Base-by-base conservation (phyloP, 495 filamentous ascomycete genomes). In the Penicillium nucicola region DNA sequence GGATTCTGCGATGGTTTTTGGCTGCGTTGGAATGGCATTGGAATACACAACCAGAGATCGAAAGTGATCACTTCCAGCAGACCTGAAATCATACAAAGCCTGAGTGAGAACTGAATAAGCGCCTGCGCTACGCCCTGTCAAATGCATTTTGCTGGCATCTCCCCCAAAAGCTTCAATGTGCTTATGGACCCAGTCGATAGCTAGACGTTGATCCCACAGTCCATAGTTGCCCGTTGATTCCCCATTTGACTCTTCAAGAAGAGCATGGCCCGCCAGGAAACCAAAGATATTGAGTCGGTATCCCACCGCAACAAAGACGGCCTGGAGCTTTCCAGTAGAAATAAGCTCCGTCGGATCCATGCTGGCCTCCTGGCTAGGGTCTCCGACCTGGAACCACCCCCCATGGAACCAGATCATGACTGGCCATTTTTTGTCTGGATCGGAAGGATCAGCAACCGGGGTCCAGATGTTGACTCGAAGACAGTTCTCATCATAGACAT, bases 221-320 rank as follows among this genome's bases (percentile, higher is more conserved):
- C 84, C 84, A 22, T 83, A 59, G 56, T 87, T 87, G 31, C 82
- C 62, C 14, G 77, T 36, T 10, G 76, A 79, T 25, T 77, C 71
- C 37, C 72, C 70, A 2, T 67, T 71, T 4, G 69, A 71, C 36
- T 77, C 35, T 53, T 68, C 58, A 9, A 52, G 44, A 9, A 65
- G 48, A 3, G 75, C 45, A 9, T 64, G 63, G 3, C 76, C 76
- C 11, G 81, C 72, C 22, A 85, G 52, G 52, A 86, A 87, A 0
- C 84, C 84, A 28, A 87, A 70, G 0, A 81, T 72, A 25, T 81
- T 82, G 31, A 86, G 64, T 3, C 83, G 77, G 54, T 87, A 87
- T 50, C 82, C 82, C 56, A 84, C 78, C 45, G 76, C 79, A 19
- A 85, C 57, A 11, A 75, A 74, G 10, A 86, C 66, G 12, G 83